Conservation (phyloP, 2,329 filamentous ascomycete species). For the Coleophoma cylindrospora region DNA sequence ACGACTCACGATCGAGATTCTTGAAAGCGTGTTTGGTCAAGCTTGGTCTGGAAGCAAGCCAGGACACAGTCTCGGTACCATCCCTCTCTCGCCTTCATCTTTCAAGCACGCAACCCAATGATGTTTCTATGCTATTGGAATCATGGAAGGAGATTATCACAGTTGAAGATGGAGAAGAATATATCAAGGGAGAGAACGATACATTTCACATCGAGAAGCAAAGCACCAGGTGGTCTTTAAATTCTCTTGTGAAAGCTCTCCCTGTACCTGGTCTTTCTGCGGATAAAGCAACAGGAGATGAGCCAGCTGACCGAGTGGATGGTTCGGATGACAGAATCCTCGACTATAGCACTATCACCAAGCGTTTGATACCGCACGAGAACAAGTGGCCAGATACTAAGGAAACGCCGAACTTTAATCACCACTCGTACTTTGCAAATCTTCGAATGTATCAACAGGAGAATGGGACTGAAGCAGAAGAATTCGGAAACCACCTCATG, state of each 20-base stretch:
- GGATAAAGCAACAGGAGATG: conserved; percentile 4
- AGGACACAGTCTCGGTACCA: conserved; percentile 64
- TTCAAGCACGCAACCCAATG: conserved; percentile 60
- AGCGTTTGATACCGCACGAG: conserved; percentile 71
- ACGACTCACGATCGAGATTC: conserved; percentile 67
- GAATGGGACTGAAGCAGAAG: conserved; percentile 47
- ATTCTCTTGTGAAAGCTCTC: conserved; percentile 49
- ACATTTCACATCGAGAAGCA: conserved; percentile 73
- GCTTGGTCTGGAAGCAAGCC: conserved; percentile 73
- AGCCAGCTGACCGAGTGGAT: conserved; percentile 29
- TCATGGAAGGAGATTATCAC: conserved; percentile 64
- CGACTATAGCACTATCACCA: conserved; percentile 70
- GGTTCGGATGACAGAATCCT: conserved; percentile 51
- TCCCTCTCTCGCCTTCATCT: conserved; percentile 80
- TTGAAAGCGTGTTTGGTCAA: conserved; percentile 75
- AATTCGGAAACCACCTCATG: conserved; percentile 74
- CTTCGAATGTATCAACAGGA: conserved; percentile 58
- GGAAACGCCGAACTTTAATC: conserved; percentile 82
- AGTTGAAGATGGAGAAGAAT: conserved; percentile 60
- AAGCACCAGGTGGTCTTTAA: conserved; percentile 53
- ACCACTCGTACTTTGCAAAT: conserved; percentile 70
- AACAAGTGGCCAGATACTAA: conserved; percentile 60
- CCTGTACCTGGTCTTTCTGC: conserved; percentile 12
- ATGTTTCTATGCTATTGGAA: conserved; percentile 63
- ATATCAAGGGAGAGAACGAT: conserved; percentile 77